phyloP scores from a whole-genome alignment of 2,329 filamentous ascomycete species.

The Acrocalymma vagum region DNA sequence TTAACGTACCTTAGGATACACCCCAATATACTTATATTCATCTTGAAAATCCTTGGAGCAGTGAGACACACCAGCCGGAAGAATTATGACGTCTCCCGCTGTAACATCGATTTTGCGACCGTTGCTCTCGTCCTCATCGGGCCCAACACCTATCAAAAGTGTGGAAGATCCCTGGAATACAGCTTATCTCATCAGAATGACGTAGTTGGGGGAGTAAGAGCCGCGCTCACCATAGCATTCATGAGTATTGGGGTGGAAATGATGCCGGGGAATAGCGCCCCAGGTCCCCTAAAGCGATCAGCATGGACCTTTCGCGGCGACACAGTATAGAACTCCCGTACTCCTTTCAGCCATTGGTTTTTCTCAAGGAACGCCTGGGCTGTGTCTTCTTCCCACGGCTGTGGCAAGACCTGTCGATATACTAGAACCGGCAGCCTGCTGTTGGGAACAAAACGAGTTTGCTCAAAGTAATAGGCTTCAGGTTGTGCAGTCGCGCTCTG shows the following conservation, averaged over 20 bases:
- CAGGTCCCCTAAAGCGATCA: slow-evolving; percentile 25
- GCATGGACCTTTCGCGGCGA: too few species aligned
- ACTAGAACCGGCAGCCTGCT: slow-evolving; percentile 44
- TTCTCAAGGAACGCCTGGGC: slow-evolving; percentile 34
- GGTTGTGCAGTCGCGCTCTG: too few species aligned
- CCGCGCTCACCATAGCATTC: slow-evolving; percentile 44
- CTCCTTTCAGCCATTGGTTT: slow-evolving; percentile 45
- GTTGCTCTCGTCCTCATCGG: slow-evolving; percentile 22
- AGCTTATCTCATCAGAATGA: too few species aligned
- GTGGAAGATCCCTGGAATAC: too few species aligned
- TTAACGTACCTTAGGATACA: slow-evolving; percentile 42
- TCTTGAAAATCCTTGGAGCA: slow-evolving; percentile 34
- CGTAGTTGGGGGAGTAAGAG: too few species aligned
- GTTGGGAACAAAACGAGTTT: slow-evolving; percentile 43
- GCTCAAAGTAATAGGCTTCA: too few species aligned
- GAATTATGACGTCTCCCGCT: slow-evolving; percentile 45
- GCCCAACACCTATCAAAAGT: too few species aligned
- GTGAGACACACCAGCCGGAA: slow-evolving; percentile 47
- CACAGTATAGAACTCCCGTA: slow-evolving; percentile 16
- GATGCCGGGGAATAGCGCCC: slow-evolving; percentile 30
- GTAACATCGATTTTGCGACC: slow-evolving; percentile 18
- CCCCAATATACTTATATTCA: slow-evolving; percentile 46
- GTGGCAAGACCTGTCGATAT: slow-evolving; percentile 43
- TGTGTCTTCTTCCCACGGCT: slow-evolving; percentile 29
- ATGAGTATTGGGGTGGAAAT: slow-evolving; percentile 50